These are phyloP conservation scores for Glomus cerebriforme DNA, from an alignment of 192 early-diverging fungal species.

Conservation along the genomic window DNA sequence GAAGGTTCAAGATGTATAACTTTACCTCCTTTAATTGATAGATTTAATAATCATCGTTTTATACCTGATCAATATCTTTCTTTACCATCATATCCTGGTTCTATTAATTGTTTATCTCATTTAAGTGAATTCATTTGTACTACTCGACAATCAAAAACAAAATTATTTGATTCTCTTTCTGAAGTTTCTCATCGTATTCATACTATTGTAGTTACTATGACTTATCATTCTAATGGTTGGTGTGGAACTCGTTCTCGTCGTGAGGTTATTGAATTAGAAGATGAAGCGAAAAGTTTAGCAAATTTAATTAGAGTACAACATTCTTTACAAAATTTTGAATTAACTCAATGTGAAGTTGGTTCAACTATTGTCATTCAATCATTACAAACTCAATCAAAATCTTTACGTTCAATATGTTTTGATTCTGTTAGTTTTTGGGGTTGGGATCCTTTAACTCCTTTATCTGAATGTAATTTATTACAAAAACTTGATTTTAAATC, in stretches of 20 bases:
- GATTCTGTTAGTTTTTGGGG: slow-evolving; percentile 2
- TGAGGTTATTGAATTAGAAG: slow-evolving; percentile 9
- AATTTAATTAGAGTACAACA: background rate
- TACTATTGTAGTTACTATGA: slow-evolving; percentile 1
- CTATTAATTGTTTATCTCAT: background rate
- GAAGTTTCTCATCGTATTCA: background rate
- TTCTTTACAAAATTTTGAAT: slow-evolving; percentile 18
- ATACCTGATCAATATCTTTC: slow-evolving; percentile 3
- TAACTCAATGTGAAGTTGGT: slow-evolving; percentile 5
- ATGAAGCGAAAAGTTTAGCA: slow-evolving; percentile 27
- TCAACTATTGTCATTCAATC: background rate
- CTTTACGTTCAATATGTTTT: background rate
- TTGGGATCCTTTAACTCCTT: slow-evolving; percentile 2
- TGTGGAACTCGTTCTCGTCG: background rate
- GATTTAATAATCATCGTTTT: background rate
- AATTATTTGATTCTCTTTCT: slow-evolving; percentile 19
- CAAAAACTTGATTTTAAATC: background rate
- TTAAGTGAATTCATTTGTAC: slow-evolving; percentile 24
- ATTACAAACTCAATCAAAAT: slow-evolving; percentile 12
- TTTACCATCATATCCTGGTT: background rate
- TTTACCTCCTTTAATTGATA: slow-evolving; percentile 1
- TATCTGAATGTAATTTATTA: background rate
- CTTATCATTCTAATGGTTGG: background rate
- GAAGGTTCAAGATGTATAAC: background rate
- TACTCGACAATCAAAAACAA: slow-evolving; percentile 18